These are phyloP conservation scores for Parmelia sp. DNA, from an alignment of 495 filamentous ascomycete species.

Conservation along the genomic window DNA sequence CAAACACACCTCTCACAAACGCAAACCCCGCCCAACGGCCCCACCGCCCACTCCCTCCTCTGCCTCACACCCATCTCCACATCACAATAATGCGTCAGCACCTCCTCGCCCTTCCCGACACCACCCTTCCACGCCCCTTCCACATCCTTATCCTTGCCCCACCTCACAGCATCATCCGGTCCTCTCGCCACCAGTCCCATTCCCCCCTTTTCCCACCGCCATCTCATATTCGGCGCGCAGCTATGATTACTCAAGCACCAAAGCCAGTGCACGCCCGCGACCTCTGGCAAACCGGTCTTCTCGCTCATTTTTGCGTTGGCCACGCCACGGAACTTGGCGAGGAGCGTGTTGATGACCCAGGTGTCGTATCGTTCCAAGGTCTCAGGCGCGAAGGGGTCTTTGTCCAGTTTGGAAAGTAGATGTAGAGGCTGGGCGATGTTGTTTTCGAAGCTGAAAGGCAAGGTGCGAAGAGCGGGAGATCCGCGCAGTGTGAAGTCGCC, in stretches of 20 bases:
- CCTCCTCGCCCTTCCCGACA: conserved; percentile 71
- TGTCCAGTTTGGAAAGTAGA: conserved; percentile 82
- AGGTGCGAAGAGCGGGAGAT: conserved; percentile 23
- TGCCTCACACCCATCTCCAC: conserved; percentile 67
- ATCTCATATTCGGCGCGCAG: conserved; percentile 87
- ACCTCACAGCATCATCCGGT: conserved; percentile 41
- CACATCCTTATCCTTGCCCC: conserved; percentile 27
- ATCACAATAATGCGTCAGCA: conserved; percentile 93
- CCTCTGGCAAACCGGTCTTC: conserved; percentile 67
- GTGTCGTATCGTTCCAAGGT: conserved; percentile 54
- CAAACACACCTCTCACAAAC: conserved; percentile 72
- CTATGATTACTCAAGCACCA: conserved; percentile 87
- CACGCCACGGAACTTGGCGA: conserved; percentile 87
- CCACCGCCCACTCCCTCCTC: conserved; percentile 80
- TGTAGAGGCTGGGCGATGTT: conserved; percentile 80
- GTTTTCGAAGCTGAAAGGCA: conserved; percentile 84
- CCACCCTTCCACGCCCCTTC: conserved; percentile 38
- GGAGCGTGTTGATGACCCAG: conserved; percentile 93
- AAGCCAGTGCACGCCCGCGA: conserved; percentile 69
- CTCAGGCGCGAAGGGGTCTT: conserved; percentile 69
- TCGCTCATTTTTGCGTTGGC: conserved; percentile 74
- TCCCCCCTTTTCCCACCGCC: conserved; percentile 76
- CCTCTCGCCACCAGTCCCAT: conserved; percentile 59
- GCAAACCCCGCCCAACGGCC: conserved; percentile 78
- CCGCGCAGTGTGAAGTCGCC: conserved; percentile 56